Conservation (phyloP, 495 filamentous ascomycete species). For the Recurvomyces mirabilis region DNA sequence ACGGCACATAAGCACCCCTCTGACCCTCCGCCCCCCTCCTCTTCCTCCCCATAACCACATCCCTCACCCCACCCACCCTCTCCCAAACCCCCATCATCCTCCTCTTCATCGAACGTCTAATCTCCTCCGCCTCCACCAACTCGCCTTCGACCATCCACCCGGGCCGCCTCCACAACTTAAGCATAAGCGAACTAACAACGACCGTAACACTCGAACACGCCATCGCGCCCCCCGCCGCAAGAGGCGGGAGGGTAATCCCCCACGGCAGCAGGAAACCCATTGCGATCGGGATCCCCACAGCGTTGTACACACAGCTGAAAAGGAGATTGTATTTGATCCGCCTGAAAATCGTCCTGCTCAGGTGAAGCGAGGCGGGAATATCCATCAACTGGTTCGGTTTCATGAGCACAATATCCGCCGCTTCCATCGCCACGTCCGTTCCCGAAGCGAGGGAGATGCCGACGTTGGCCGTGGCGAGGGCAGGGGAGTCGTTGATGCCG, state of each 20-base stretch:
- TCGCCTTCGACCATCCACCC: constrained; percentile 74
- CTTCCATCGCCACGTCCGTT: constrained; percentile 97
- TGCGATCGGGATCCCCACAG: constrained; percentile 85
- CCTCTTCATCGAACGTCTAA: constrained; percentile 6
- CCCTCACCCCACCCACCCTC: constrained; percentile 27
- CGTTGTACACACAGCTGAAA: constrained; percentile 89
- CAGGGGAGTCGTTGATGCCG: constrained; percentile 97
- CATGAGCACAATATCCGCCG: constrained; percentile 94
- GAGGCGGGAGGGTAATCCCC: constrained; percentile 77
- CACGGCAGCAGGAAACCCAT: constrained; percentile 92
- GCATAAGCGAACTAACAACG: constrained; percentile 65
- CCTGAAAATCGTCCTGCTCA: constrained; percentile 74
- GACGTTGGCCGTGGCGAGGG: constrained; percentile 81
- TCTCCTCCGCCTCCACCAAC: constrained; percentile 45
- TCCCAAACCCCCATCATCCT: constrained; percentile 9
- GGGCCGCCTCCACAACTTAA: constrained; percentile 82
- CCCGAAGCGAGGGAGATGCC: constrained; percentile 87
- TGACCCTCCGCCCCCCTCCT: constrained; percentile 26
- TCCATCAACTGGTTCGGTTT: constrained; percentile 80
- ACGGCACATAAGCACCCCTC: constrained; percentile 21
- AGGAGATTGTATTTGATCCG: constrained; percentile 88
- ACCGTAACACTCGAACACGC: constrained; percentile 82
- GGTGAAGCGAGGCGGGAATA: constrained; percentile 72
- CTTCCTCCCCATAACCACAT: constrained; percentile 22
- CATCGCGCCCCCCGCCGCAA: constrained; percentile 94